phyloP scores from a whole-genome alignment of 2,329 filamentous ascomycete species.

The Fusarium avenaceum region DNA sequence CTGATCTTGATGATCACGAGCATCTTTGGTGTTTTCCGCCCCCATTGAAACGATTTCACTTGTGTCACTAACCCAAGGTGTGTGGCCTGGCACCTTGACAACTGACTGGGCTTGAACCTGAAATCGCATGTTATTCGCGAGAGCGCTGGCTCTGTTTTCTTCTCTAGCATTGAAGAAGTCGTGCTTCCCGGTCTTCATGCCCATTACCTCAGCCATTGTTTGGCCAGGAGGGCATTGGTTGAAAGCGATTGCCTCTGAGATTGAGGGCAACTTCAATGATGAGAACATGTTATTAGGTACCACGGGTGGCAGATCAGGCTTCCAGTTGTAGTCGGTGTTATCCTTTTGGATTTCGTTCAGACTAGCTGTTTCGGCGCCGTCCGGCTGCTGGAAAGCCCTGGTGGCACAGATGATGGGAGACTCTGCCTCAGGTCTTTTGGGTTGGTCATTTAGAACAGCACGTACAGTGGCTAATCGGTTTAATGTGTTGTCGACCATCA shows the following conservation, averaged over 20 bases:
- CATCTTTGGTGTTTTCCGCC: background rate
- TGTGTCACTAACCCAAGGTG: background rate
- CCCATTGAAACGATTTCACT: background rate
- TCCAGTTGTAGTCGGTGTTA: slow-evolving; percentile 10
- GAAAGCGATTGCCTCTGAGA: slow-evolving; percentile 32
- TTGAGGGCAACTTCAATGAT: slow-evolving; percentile 35
- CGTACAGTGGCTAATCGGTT: background rate
- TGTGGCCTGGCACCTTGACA: background rate
- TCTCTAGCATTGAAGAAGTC: slow-evolving; percentile 59
- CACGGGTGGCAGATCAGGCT: slow-evolving; percentile 21
- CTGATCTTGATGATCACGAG: background rate
- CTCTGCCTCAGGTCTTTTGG: background rate
- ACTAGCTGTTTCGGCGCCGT: background rate
- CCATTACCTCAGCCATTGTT: slow-evolving; percentile 50
- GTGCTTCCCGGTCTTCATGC: slow-evolving; percentile 54
- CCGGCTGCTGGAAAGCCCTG: background rate
- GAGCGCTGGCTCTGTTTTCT: slow-evolving; percentile 50
- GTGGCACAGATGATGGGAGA: background rate
- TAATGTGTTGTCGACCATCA: background rate
- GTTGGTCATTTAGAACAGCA: background rate
- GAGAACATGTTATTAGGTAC: slow-evolving; percentile 2
- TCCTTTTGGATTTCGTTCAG: background rate
- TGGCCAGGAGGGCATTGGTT: slow-evolving; percentile 1
- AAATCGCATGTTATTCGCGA: slow-evolving; percentile 12
- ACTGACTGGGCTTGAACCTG: background rate